Percentiles rank a stretch among this genome's conserved stretches.
Conservation (phyloP, 345 rosid genomes). For the Pseudoturritis turrita region DNA sequence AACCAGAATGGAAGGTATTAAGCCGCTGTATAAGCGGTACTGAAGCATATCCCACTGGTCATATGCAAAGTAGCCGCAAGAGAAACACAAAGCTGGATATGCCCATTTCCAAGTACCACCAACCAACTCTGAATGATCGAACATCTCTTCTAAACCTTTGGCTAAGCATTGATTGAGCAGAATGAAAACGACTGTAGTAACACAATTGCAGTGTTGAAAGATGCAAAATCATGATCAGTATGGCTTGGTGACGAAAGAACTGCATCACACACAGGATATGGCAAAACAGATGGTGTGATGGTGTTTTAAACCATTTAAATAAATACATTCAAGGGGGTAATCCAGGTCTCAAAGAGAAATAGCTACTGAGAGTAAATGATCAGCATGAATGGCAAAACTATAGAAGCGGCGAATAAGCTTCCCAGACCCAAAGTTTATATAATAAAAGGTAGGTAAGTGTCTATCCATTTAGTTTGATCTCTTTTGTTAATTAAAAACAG, state of each 20-base stretch:
- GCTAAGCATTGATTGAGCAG: conserved; percentile 48
- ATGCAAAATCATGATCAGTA: conserved; percentile 18
- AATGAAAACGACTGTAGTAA: conserved; percentile 62
- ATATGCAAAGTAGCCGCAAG: conserved; percentile 93
- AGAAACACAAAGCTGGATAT: conserved; percentile 72
- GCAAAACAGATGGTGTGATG: neutral
- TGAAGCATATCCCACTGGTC: conserved; percentile 93
- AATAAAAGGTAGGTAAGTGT: no score
- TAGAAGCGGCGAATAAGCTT: no score
- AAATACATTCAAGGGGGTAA: neutral
- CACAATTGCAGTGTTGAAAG: neutral
- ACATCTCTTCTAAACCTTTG: conserved; percentile 46
- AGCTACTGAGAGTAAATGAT: neutral
- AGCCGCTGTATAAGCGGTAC: conserved; percentile 67
- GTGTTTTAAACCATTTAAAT: neutral
- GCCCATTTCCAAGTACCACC: conserved; percentile 78
- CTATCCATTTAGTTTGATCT: neutral
- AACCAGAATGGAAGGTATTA: conserved; percentile 66
- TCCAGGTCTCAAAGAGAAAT: neutral
- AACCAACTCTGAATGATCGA: conserved; percentile 66
- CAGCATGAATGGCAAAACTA: neutral
- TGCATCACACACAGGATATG: neutral
- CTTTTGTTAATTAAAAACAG: neutral
- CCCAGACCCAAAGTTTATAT: no score
- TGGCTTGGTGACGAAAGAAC: neutral